Conservation (phyloP, 2,329 filamentous ascomycete species). For the Rutstroemia sp. region DNA sequence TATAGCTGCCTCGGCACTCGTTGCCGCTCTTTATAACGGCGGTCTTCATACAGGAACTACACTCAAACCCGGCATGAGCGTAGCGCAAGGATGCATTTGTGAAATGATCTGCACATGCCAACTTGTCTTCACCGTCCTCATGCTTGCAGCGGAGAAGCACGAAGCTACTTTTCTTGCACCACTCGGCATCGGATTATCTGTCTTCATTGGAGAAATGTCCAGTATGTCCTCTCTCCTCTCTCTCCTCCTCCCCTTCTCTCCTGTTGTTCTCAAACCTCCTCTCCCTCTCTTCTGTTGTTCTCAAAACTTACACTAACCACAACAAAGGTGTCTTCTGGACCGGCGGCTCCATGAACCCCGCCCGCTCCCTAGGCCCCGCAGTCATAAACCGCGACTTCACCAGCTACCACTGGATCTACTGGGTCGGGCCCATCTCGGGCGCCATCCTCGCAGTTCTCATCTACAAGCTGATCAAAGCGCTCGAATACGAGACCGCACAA, state of each 20-base stretch:
- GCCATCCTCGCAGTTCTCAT: conserved; percentile 40
- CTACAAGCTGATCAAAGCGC: conserved; percentile 43
- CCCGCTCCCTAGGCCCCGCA: conserved; percentile 40
- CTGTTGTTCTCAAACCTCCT: too few relatives aligned
- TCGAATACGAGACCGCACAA: conserved; percentile 41
- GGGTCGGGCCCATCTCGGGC: conserved; percentile 44
- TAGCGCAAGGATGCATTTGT: conserved; percentile 42
- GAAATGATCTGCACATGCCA: conserved; percentile 43
- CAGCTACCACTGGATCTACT: conserved; percentile 42
- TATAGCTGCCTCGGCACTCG: conserved; percentile 36
- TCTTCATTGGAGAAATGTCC: conserved; percentile 38
- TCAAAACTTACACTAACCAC: not conserved
- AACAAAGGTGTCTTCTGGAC: conserved; percentile 38
- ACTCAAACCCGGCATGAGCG: conserved; percentile 33
- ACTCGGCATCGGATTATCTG: conserved; percentile 38
- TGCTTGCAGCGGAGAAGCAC: conserved; percentile 46
- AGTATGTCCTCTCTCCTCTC: conserved; percentile 2
- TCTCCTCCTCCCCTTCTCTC: too few relatives aligned
- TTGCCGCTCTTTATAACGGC: conserved; percentile 37
- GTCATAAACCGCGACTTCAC: conserved; percentile 36
- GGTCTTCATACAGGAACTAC: conserved; percentile 36
- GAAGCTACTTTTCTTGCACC: conserved; percentile 41
- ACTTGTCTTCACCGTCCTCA: conserved; percentile 42
- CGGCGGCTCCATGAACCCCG: conserved; percentile 41
- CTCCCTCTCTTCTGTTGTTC: too few relatives aligned